phyloP scores from a whole-genome alignment of 192 early-diverging fungal species.

The Entomortierella beljakovae region DNA sequence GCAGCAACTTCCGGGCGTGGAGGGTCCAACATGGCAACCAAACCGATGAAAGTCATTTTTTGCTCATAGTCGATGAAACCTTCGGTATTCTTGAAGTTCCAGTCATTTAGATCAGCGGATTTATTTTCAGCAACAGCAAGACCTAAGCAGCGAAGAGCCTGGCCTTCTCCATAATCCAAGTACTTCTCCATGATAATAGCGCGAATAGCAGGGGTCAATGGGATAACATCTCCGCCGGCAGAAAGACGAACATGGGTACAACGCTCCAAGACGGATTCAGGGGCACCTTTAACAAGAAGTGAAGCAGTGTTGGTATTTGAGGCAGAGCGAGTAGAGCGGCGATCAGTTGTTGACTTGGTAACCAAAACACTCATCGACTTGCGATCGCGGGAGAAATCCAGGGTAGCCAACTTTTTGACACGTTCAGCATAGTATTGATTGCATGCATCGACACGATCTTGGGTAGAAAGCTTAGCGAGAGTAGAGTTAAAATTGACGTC shows the following conservation, averaged over 20 bases:
- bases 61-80: slow-evolving; percentile 82
- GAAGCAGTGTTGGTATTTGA: slow-evolving; percentile 33
- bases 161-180: slow-evolving; percentile 76
- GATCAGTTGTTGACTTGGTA: slow-evolving; percentile 29
- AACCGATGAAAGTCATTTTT: slow-evolving; percentile 93
- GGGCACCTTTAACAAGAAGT: slow-evolving; percentile 96
- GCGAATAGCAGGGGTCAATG: slow-evolving; percentile 74
- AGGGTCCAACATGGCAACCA: slow-evolving; percentile 98
- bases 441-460: slow-evolving; percentile 73
- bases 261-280: slow-evolving; percentile 91
- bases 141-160: slow-evolving; percentile 90
- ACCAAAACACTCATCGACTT: slow-evolving; percentile 98
- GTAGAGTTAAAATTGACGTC: slow-evolving; percentile 73
- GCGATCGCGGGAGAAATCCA: slow-evolving; percentile 97
- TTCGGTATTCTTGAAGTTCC: slow-evolving; percentile 68
- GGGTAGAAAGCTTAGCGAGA: slow-evolving; percentile 59
- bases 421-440: slow-evolving; percentile 81
- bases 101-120: slow-evolving; percentile 47
- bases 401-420: slow-evolving; percentile 62
- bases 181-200: slow-evolving; percentile 73
- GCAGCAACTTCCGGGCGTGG: slow-evolving; percentile 91
- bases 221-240: slow-evolving; percentile 57
- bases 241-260: slow-evolving; percentile 74
- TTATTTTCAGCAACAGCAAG: slow-evolving; percentile 88
- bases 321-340: slow-evolving; percentile 41